These are phyloP conservation scores for Xylariaceae sp. DNA, from an alignment of 2,329 filamentous ascomycete species.

Conservation along the genomic window DNA sequence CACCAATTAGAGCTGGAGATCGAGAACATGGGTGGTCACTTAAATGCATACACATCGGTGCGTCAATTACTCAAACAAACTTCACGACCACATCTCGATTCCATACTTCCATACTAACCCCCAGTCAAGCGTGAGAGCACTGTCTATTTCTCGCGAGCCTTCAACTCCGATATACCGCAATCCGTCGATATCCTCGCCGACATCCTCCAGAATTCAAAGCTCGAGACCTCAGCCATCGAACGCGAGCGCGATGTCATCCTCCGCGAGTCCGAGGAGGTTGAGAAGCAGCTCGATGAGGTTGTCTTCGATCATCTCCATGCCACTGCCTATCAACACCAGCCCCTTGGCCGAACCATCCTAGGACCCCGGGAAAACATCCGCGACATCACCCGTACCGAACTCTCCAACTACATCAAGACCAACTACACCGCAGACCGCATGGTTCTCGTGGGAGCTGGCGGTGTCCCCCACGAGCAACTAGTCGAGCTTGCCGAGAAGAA, in stretches of 20 bases:
- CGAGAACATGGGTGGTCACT: constrained; percentile 99
- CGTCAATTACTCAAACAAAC: constrained; percentile 40
- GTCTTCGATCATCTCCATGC: constrained; percentile 99
- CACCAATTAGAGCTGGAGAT: constrained; percentile 99
- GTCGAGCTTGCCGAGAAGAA: constrained; percentile 96
- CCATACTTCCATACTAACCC: constrained; percentile 10
- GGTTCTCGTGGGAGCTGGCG: constrained; percentile 94
- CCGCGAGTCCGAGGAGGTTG: constrained; percentile 97
- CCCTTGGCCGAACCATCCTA: constrained; percentile 94
- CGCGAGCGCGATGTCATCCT: constrained; percentile 98
- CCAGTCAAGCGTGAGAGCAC: constrained; percentile 86
- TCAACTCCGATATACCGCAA: constrained; percentile 95
- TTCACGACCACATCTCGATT: background rate
- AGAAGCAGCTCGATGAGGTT: constrained; percentile 99
- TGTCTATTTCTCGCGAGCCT: constrained; percentile 98
- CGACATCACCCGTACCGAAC: constrained; percentile 87
- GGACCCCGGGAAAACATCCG: constrained; percentile 98
- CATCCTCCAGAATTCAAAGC: constrained; percentile 98
- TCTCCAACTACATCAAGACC: constrained; percentile 95
- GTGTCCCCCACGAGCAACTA: constrained; percentile 87
- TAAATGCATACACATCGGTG: constrained; percentile 99
- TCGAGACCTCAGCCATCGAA: constrained; percentile 88
- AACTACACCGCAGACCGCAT: constrained; percentile 99
- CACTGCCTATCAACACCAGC: constrained; percentile 94
- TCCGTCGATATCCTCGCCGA: constrained; percentile 98